Conservation (phyloP, 208 protist species). For the Leishmania tarentolae region DNA sequence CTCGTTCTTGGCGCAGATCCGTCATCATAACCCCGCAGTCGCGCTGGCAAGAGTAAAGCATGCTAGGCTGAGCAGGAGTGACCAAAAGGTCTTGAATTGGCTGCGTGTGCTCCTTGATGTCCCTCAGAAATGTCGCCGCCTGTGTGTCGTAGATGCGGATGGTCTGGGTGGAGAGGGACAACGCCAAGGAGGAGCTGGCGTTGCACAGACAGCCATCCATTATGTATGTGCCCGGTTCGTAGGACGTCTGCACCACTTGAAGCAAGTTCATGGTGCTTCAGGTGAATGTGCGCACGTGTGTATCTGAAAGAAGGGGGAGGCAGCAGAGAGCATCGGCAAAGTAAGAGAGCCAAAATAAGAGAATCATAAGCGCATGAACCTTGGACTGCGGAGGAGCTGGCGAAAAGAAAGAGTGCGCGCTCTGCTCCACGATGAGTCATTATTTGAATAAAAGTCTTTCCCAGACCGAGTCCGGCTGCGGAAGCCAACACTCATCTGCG, state of each 20-base stretch:
- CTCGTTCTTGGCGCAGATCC: slow-evolving; percentile 51
- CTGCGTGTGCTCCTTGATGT: slow-evolving; percentile 65
- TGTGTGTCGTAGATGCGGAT: slow-evolving; percentile 73
- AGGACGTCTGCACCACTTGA: slow-evolving; percentile 59
- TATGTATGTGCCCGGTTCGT: slow-evolving; percentile 61
- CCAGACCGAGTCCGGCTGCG: background rate
- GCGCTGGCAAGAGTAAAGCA: slow-evolving; percentile 74
- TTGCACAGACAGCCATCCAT: slow-evolving; percentile 74
- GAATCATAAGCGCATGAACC: background rate
- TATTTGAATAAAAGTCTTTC: background rate
- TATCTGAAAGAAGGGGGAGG: background rate
- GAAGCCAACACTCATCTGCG: background rate
- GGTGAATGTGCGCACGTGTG: slow-evolving; percentile 3
- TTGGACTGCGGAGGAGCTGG: background rate
- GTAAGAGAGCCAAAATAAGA: background rate
- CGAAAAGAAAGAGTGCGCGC: background rate
- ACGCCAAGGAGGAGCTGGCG: slow-evolving; percentile 44
- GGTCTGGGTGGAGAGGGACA: slow-evolving; percentile 59
- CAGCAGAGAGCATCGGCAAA: background rate
- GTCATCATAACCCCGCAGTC: slow-evolving; percentile 84
- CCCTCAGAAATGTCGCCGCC: slow-evolving; percentile 43
- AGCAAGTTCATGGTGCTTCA: slow-evolving; percentile 37
- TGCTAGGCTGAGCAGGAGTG: slow-evolving; percentile 40
- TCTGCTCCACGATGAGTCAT: background rate
- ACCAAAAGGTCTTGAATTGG: slow-evolving; percentile 64